phyloP scores from a whole-genome alignment of 495 filamentous ascomycete genomes.

The Xylaria longipes region DNA sequence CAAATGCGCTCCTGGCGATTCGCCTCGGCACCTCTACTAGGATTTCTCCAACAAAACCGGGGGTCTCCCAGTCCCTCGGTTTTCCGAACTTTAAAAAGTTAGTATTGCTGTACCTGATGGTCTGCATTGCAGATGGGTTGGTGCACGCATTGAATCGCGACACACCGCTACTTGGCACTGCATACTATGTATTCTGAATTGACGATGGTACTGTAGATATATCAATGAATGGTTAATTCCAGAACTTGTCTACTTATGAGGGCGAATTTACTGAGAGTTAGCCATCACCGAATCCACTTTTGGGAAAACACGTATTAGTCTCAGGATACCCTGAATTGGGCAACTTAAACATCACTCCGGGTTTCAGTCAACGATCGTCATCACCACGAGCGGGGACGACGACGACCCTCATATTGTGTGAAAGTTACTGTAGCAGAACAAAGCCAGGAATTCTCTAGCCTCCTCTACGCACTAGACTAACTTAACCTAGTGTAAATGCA shows the following conservation, averaged over 20 bases:
- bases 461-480: not conserved
- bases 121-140: not conserved
- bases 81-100: not conserved
- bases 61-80: constrained; percentile 13
- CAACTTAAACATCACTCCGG: no score
- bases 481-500: not conserved
- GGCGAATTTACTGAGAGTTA: not conserved
- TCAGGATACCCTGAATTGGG: not conserved
- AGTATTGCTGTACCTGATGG: not conserved
- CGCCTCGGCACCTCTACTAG: not conserved
- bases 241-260: not conserved
- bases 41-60: not conserved
- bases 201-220: not conserved
- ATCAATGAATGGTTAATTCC: not conserved
- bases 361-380: not conserved
- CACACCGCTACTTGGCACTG: not conserved
- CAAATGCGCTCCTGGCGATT: not conserved
- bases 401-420: not conserved
- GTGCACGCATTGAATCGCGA: not conserved
- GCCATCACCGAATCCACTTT: not conserved
- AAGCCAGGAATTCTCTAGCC: not conserved
- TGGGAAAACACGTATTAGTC: not conserved
- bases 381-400: not conserved
- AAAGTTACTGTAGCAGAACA: not conserved
- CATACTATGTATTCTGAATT: not conserved